Evolutionary conservation across 306 rosid species (phyloP), one percentile per base, ranked within the genome.

Genomic region (Fragaria iinumae): DNA sequence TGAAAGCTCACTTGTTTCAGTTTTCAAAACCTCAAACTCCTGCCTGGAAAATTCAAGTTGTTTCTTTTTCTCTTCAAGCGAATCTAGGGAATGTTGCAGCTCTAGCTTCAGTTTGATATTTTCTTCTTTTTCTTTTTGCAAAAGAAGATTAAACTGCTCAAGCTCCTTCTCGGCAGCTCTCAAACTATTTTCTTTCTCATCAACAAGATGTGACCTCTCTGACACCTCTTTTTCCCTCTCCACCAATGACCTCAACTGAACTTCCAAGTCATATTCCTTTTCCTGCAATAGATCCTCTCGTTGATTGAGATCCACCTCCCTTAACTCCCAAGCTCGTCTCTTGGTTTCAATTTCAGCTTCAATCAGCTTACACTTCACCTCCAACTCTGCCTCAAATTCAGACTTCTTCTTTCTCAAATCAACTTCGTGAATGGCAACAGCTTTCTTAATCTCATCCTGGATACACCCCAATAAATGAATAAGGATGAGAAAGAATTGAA

Each of bases 261-360:
- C 87, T 77, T 89, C 97, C 80, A 92, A 74, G 50, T 89, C 97
- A 79, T 92, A 84, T 76, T 92, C 97, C 86, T 78, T 90, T 84
- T 92, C 97, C 60, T 60, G 73, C 76, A 90, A 55, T 80, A 88
- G 88, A 66, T 90, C 92, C 73, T 89, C 91, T 73, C 82, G 78
- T 60, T 92, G 98, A 70, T 82, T 90, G 67, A 92, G 97, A 83
- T 95, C 99, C 78, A 95, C 92, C 85, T 95, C 99, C 85, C 86
- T 89, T 83, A 95, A 87, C 87, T 95, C 99, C 99, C 99, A 95
- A 64, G 97, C 92, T 79, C 97, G 83, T 85, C 93, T 88, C 86
- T 88, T 92, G 45, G 88, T 49, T 78, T 89, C 97, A 83, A 95
- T 88, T 82, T 95, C 97, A 71, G 87, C 86, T 82, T 92, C 97